Percentiles rank a stretch among this genome's conserved stretches.
phyloP scores from a whole-genome alignment of 306 rosid genomes.

The Amphicarpaea edgeworthii region DNA sequence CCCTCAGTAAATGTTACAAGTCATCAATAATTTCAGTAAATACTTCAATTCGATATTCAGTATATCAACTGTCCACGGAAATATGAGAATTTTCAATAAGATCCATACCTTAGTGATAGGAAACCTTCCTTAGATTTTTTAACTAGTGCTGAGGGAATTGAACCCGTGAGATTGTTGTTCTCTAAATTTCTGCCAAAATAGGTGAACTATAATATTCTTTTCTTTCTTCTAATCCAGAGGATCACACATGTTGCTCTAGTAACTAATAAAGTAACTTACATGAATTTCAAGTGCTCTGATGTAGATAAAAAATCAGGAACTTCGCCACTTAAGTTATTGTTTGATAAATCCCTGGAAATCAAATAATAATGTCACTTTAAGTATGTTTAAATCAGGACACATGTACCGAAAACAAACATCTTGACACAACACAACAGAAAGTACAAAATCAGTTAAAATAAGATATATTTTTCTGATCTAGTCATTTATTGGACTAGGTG shows the following conservation, averaged over 20 bases:
- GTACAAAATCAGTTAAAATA: background rate
- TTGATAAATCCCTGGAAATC: constrained; percentile 62
- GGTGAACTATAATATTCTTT: background rate
- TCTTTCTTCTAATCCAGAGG: background rate
- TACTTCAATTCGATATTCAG: background rate
- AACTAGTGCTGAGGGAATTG: constrained; percentile 42
- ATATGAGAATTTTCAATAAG: background rate
- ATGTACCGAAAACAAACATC: background rate
- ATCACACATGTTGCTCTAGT: background rate
- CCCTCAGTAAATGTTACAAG: background rate
- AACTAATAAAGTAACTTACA: constrained; percentile 49
- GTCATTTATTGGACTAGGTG: background rate
- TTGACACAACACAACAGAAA: background rate
- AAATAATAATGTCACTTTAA: background rate
- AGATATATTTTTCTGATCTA: background rate
- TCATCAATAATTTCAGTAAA: background rate
- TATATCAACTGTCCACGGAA: background rate
- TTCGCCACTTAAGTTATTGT: constrained; percentile 52
- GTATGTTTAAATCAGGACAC: background rate
- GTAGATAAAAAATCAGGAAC: constrained; percentile 44
- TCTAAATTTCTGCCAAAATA: constrained; percentile 55
- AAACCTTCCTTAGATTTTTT: constrained; percentile 37
- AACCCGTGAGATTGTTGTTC: constrained; percentile 45
- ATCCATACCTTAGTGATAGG: constrained; percentile 50
- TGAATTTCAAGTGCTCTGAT: constrained; percentile 24